Evolutionary conservation across 352 stramenopile genomes (phyloP).

Genomic region (Sclerospora graminicola): DNA sequence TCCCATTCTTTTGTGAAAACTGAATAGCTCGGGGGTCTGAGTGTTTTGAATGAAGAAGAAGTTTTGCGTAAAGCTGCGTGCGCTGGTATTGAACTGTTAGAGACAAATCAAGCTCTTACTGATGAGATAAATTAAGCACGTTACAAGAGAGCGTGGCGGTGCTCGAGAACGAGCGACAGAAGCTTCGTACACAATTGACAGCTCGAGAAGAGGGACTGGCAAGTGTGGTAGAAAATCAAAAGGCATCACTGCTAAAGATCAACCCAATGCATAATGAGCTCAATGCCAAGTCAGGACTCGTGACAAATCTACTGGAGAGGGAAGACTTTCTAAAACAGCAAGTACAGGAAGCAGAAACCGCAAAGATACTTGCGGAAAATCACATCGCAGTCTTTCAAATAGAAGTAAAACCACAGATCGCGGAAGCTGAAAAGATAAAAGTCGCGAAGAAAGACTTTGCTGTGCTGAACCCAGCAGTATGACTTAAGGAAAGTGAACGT

Average conservation of each 20-base stretch:
- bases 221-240: conserved; percentile 31
- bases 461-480: conserved; percentile 40
- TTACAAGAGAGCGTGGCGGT: conserved; percentile 42
- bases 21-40: conserved; percentile 19
- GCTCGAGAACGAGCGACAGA: conserved; percentile 39
- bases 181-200: conserved; percentile 31
- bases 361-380: conserved; percentile 29
- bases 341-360: conserved; percentile 18
- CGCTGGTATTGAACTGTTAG: conserved; percentile 57
- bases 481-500: conserved; percentile 44
- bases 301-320: conserved; percentile 50
- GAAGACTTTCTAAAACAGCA: conserved; percentile 29
- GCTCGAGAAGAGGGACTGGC: conserved; percentile 29
- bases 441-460: conserved; percentile 8
- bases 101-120: conserved; percentile 65
- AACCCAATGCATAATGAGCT: conserved; percentile 45
- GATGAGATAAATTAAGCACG: conserved; percentile 41
- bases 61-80: conserved; percentile 55
- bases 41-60: conserved; percentile 48
- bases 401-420: conserved; percentile 13
- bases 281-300: conserved; percentile 42
- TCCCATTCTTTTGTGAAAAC: conserved; percentile 14
- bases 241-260: conserved; percentile 34
- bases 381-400: conserved; percentile 18
- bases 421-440: conserved; percentile 3